phyloP scores from a whole-genome alignment of 1,284 basidiomycete genomes.

The Tremellales sp. region DNA sequence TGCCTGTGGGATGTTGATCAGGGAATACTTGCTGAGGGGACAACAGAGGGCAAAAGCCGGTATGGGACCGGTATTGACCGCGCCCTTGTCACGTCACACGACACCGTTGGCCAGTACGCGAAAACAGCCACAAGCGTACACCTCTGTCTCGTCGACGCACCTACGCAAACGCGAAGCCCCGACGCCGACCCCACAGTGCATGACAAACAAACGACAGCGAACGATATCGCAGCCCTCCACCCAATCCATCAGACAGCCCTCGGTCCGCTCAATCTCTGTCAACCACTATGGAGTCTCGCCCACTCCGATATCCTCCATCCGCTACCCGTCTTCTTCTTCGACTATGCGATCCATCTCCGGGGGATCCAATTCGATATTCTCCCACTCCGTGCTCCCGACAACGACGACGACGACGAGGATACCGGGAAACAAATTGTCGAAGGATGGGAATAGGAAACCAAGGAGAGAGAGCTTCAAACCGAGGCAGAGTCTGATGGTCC shows the following conservation, averaged over 20 bases:
- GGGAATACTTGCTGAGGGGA: conserved; percentile 3
- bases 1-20: not conserved
- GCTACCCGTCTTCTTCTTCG: not conserved
- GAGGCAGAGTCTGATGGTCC: conserved; percentile 19
- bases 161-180: conserved; percentile 37
- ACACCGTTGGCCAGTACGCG: too few relatives aligned
- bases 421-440: conserved; percentile 55
- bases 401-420: conserved; percentile 43
- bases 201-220: conserved; percentile 2
- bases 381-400: not conserved
- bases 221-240: not conserved
- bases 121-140: conserved; percentile 17
- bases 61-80: conserved; percentile 22
- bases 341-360: conserved; percentile 1
- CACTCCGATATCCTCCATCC: conserved; percentile 1
- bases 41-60: conserved; percentile 28
- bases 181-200: conserved; percentile 38
- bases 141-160: conserved; percentile 8
- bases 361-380: not conserved
- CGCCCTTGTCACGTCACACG: too few relatives aligned
- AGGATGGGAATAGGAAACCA: conserved; percentile 53
- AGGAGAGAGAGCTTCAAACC: conserved; percentile 60
- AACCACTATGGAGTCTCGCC: conserved; percentile 4
- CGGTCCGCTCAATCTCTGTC: conserved; percentile 10
- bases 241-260: conserved; percentile 13